Evolutionary conservation across 176 grass and related monocot genomes (phyloP).

Genomic region (Eremochloa ophiuroides): DNA sequence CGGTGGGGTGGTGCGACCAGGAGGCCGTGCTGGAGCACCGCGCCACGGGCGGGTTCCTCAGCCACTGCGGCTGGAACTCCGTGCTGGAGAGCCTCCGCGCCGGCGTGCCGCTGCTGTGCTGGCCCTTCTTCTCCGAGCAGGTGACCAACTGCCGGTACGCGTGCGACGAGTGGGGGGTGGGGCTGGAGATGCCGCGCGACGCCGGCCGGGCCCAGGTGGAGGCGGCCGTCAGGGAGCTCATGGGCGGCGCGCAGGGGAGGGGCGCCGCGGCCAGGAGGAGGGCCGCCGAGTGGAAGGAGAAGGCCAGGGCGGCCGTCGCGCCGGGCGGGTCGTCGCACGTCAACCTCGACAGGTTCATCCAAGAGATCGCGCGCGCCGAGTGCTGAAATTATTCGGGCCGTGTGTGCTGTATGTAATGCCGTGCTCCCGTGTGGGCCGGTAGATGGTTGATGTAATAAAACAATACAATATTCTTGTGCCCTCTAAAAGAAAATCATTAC

Average conservation of each 20-base stretch:
- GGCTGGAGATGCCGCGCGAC: conserved; percentile 42
- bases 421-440: not conserved
- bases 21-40: conserved; percentile 52
- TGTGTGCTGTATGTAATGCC: not conserved
- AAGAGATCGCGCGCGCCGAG: not conserved
- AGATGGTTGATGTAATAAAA: not conserved
- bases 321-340: conserved; percentile 7
- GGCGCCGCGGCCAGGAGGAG: conserved; percentile 33
- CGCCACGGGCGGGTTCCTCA: conserved; percentile 39
- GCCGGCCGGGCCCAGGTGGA: conserved; percentile 40
- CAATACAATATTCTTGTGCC: not conserved
- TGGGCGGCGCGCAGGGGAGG: conserved; percentile 39
- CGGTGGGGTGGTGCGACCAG: conserved; percentile 59
- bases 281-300: conserved; percentile 46
- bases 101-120: conserved; percentile 63
- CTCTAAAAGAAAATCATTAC: not conserved
- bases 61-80: conserved; percentile 77
- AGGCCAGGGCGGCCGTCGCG: conserved; percentile 15
- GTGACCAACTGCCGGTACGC: conserved; percentile 49
- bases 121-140: conserved; percentile 70
- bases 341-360: conserved; percentile 27
- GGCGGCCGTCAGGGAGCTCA: conserved; percentile 43
- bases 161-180: conserved; percentile 59
- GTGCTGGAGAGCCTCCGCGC: conserved; percentile 49
- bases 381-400: not conserved